phyloP scores from a whole-genome alignment of 148 eudicot species.

The Spergularia marina region DNA sequence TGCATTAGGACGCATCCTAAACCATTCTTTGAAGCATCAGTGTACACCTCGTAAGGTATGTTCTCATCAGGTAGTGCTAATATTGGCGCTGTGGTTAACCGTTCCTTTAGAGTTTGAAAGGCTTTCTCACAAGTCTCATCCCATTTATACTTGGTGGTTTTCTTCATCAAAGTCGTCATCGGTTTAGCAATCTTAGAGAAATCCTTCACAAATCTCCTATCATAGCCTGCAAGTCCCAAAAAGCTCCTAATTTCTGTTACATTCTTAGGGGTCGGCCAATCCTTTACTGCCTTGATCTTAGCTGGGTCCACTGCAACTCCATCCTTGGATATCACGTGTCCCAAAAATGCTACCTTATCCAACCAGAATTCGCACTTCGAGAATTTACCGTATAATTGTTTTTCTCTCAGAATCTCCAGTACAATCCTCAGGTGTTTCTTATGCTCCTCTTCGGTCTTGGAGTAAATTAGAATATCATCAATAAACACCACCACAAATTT shows the following conservation, averaged over 20 bases:
- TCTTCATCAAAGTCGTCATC: background rate
- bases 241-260: no score
- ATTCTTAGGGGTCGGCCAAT: no score
- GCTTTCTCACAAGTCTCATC: background rate
- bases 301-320: no score
- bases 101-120: background rate
- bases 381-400: no score
- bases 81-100: background rate
- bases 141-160: background rate
- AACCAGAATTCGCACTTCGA: no score
- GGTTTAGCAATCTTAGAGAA: background rate
- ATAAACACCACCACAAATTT: background rate
- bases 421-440: background rate
- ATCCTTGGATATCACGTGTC: no score
- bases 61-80: background rate
- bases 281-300: no score
- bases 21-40: background rate
- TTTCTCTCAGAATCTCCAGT: no score
- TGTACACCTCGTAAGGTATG: no score
- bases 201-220: background rate
- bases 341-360: no score
- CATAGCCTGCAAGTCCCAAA: no score
- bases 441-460: background rate
- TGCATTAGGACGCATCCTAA: no score
- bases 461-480: background rate